These are phyloP conservation scores for Fusarium ramigenum DNA, from an alignment of 2,329 filamentous ascomycete genomes.

Conservation along the genomic window DNA sequence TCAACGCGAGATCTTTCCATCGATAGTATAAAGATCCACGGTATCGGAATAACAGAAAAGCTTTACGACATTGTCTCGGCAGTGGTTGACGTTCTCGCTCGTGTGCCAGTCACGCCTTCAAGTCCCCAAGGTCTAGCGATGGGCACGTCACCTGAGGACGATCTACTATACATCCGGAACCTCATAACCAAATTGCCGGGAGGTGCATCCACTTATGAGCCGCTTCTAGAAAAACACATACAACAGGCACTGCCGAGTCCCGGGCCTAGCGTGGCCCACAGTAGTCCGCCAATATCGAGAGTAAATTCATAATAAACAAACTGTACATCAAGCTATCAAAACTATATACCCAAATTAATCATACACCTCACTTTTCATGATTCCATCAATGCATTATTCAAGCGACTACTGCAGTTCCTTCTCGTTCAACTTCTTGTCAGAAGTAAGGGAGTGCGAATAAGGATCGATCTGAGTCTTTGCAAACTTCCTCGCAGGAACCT, in stretches of 20 bases:
- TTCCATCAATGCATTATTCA: no score
- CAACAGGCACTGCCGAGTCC: conserved; percentile 47
- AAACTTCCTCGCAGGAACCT: conserved; percentile 53
- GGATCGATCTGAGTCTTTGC: conserved; percentile 51
- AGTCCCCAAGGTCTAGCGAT: conserved; percentile 39
- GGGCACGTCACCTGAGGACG: conserved; percentile 48
- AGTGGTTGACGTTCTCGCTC: conserved; percentile 55
- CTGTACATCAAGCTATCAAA: background rate
- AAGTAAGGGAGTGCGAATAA: conserved; percentile 35
- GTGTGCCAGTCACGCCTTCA: conserved; percentile 48
- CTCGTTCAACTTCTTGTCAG: conserved; percentile 12
- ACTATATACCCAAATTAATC: background rate
- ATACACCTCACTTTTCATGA: background rate
- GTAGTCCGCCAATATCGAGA: background rate
- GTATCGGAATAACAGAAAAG: conserved; percentile 58
- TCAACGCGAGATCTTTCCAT: conserved; percentile 52
- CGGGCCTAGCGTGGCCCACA: conserved; percentile 5
- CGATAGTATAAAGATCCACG: conserved; percentile 54
- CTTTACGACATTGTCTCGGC: conserved; percentile 57
- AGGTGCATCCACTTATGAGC: conserved; percentile 50
- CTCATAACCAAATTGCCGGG: conserved; percentile 52
- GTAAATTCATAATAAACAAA: background rate
- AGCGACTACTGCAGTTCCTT: conserved; percentile 21
- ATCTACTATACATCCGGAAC: conserved; percentile 50
- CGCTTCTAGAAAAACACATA: conserved; percentile 53